A percentile compares a stretch with the other conserved stretches of the same genome.
phyloP scores from a whole-genome alignment of 768 basidiomycete genomes.

The Termitomyces bulborhizus region DNA sequence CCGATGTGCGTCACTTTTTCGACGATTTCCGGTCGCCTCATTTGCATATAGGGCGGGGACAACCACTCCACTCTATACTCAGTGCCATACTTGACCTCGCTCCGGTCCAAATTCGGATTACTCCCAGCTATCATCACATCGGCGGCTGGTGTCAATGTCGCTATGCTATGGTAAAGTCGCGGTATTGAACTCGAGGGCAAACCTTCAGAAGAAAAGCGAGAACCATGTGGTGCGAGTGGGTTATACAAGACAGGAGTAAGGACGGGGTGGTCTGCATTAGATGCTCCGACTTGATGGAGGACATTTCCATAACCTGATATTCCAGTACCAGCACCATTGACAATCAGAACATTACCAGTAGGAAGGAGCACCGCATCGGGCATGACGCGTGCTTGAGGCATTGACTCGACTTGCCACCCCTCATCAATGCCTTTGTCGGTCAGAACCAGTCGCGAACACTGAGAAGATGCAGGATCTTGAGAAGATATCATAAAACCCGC shows the following conservation, averaged over 20 bases:
- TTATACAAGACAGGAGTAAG: slow-evolving; percentile 67
- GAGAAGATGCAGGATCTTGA: slow-evolving; percentile 64
- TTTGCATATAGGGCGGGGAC: slow-evolving; percentile 73
- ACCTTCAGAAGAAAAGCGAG: slow-evolving; percentile 52
- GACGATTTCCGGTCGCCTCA: slow-evolving; percentile 48
- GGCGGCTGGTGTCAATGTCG: slow-evolving; percentile 67
- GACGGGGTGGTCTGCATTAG: slow-evolving; percentile 74
- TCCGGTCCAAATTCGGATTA: slow-evolving; percentile 79
- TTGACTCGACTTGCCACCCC: slow-evolving; percentile 73
- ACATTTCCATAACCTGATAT: slow-evolving; percentile 81
- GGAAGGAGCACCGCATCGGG: slow-evolving; percentile 78
- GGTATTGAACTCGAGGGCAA: slow-evolving; percentile 65
- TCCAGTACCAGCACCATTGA: slow-evolving; percentile 71
- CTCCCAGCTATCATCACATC: slow-evolving; percentile 77
- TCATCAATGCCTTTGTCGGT: slow-evolving; percentile 54
- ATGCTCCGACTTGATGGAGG: slow-evolving; percentile 57
- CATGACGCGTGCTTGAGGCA: slow-evolving; percentile 74
- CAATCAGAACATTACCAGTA: slow-evolving; percentile 64
- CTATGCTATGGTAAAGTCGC: slow-evolving; percentile 78
- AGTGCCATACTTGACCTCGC: slow-evolving; percentile 66
- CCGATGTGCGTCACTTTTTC: slow-evolving; percentile 28
- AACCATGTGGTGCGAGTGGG: slow-evolving; percentile 43
- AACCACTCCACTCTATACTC: slow-evolving; percentile 90
- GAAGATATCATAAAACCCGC: slow-evolving; percentile 62
- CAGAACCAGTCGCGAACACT: slow-evolving; percentile 66